These are phyloP conservation scores for Lichina pygmaea DNA, from an alignment of 495 filamentous ascomycete genomes.

Conservation along the genomic window DNA sequence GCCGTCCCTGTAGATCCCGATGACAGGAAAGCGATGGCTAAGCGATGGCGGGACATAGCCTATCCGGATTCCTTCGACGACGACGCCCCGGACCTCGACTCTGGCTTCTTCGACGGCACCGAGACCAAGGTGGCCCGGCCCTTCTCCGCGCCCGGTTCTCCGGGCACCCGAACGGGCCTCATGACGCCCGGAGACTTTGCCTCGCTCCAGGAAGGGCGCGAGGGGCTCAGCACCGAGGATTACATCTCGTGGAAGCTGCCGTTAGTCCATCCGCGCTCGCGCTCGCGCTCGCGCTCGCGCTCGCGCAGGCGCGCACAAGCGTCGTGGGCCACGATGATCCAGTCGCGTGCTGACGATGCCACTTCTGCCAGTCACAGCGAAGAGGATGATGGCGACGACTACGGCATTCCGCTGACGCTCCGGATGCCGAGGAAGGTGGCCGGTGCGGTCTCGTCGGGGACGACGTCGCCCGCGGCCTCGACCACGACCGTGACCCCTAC, in stretches of 20 bases:
- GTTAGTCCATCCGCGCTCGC: conserved; percentile 27
- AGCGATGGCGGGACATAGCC: conserved; percentile 19
- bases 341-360: neutral
- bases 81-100: conserved; percentile 40
- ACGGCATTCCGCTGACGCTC: conserved; percentile 73
- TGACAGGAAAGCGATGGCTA: neutral
- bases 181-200: conserved; percentile 99
- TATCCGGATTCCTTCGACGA: conserved; percentile 66
- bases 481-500: neutral
- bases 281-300: neutral
- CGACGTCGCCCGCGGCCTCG: neutral
- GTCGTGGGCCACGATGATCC: conserved; percentile 4
- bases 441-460: neutral
- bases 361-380: conserved; percentile 27
- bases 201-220: conserved; percentile 75
- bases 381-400: conserved; percentile 87
- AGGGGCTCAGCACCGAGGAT: conserved; percentile 86
- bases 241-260: conserved; percentile 95
- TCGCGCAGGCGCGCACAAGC: neutral
- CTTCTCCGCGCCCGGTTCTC: conserved; percentile 79
- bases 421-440: conserved; percentile 7
- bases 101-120: conserved; percentile 61
- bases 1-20: neutral
- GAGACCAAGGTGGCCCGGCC: conserved; percentile 86
- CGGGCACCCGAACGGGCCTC: conserved; percentile 75